Percentiles rank a stretch among this genome's conserved stretches.
phyloP scores from a whole-genome alignment of 129 eudicot genomes.

The Ambrosia artemisiifolia region DNA sequence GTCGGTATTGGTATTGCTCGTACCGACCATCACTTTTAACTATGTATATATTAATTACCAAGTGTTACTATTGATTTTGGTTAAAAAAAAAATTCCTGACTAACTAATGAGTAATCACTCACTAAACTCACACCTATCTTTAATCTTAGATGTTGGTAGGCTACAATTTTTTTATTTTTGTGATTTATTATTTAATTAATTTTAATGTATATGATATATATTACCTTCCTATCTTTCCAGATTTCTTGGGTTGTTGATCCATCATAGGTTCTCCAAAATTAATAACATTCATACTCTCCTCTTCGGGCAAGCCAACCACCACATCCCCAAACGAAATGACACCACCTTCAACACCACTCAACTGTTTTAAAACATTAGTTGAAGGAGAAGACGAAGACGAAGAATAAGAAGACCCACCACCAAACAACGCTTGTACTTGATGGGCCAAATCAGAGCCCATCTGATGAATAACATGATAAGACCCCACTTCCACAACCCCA shows the following conservation, averaged over 20 bases:
- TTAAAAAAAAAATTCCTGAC: too few species aligned
- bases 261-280: not conserved
- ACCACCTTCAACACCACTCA: not conserved
- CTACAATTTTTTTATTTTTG: too few species aligned
- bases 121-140: too few species aligned
- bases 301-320: slow-evolving; percentile 16
- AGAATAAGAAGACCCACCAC: slow-evolving; percentile 14
- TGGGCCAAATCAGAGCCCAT: slow-evolving; percentile 36
- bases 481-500: slow-evolving; percentile 77
- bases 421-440: slow-evolving; percentile 43
- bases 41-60: too few species aligned
- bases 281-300: slow-evolving; percentile 16
- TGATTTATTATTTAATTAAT: too few species aligned
- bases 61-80: too few species aligned
- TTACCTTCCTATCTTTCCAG: not conserved
- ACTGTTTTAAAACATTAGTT: not conserved
- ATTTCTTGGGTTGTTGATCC: not conserved
- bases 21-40: too few species aligned
- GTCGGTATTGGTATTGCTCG: too few species aligned
- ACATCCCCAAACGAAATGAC: slow-evolving; percentile 16
- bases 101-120: too few species aligned
- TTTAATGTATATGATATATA: too few species aligned
- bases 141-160: too few species aligned
- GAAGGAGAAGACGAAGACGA: slow-evolving; percentile 14
- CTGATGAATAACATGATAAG: slow-evolving; percentile 27